A percentile compares a stretch with the other conserved stretches of the same genome.
phyloP scores from a whole-genome alignment of 2,329 filamentous ascomycete genomes.

The Fusarium proliferatum region DNA sequence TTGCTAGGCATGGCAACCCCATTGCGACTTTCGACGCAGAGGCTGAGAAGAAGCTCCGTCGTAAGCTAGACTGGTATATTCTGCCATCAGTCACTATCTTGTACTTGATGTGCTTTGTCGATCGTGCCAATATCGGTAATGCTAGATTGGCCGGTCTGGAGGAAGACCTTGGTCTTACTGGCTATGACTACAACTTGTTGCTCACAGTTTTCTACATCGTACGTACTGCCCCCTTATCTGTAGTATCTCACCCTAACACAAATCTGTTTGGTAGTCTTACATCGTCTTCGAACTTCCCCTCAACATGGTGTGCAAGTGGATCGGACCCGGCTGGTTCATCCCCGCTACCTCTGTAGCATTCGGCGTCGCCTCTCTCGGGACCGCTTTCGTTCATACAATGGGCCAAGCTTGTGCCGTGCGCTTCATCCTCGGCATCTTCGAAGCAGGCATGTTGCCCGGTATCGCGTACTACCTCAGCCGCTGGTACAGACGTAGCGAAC shows the following conservation, averaged over 20 bases:
- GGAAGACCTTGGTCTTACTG: slow-evolving; percentile 66
- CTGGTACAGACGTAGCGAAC: slow-evolving; percentile 65
- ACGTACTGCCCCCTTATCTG: neutral
- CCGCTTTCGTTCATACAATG: slow-evolving; percentile 23
- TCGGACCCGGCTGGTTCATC: slow-evolving; percentile 74
- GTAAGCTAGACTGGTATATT: slow-evolving; percentile 16
- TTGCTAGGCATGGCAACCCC: slow-evolving; percentile 3
- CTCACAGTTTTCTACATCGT: slow-evolving; percentile 20
- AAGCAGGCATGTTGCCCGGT: slow-evolving; percentile 72
- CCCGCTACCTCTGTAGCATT: slow-evolving; percentile 60
- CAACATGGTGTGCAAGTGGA: slow-evolving; percentile 71
- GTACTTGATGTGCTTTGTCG: slow-evolving; percentile 72
- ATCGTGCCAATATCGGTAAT: slow-evolving; percentile 77
- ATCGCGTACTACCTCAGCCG: slow-evolving; percentile 72
- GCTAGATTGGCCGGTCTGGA: slow-evolving; percentile 64
- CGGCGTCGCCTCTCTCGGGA: slow-evolving; percentile 12
- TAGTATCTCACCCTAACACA: neutral
- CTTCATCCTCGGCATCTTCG: slow-evolving; percentile 69
- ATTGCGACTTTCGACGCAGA: slow-evolving; percentile 8
- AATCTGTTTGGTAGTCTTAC: slow-evolving; percentile 51
- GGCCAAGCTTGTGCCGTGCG: slow-evolving; percentile 58
- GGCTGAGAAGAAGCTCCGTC: slow-evolving; percentile 11
- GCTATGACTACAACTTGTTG: slow-evolving; percentile 48
- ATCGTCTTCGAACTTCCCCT: slow-evolving; percentile 73
- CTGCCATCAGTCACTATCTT: slow-evolving; percentile 25